Base-by-base conservation (phyloP, 805 yeast species). In the Teunomyces atbi region DNA sequence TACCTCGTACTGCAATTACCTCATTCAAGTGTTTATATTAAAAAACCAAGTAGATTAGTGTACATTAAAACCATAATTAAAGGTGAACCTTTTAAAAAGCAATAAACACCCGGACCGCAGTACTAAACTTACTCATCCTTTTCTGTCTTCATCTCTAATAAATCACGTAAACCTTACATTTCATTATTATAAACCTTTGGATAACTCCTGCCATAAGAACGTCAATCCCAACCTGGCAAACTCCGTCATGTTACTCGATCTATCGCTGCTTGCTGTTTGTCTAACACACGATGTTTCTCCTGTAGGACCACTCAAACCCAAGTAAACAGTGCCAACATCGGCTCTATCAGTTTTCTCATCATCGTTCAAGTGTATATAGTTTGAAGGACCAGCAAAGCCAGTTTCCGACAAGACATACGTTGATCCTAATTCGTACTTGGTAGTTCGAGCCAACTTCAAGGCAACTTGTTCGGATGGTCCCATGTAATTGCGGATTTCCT, bases 401-500 rank as follows among this genome's bases (percentile, higher is more conserved):
- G 94, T 84, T 62, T 89, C 96, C 1, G 91, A 83, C 15, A 89
- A 71, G 3, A 88, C 89, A 64, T 82, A 89, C 0, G 91, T 86
- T 2, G 90, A 82, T 0, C 96, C 96, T 53, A 88, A 74, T 60
- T 89, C 96, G 49, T 88, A 79, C 58, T 84, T 76, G 45, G 90
- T 72, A 52, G 86, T 87, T 43, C 96, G 73, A 1, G 96, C 96
- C 53, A 89, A 71, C 56, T 87, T 77, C 49, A 81, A 60, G 2
- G 86, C 96, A 13, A 86, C 95, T 38, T 73, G 76, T 55, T 84
- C 89, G 34, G 85, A 77, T 3, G 96, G 96, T 0, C 96, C 96
- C 37, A 91, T 86, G 61, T 88, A 89, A 45, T 73, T 72, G 28
- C 73, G 64, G 19, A 89, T 85, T 42, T 88, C 96, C 16, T 76